phyloP scores from a whole-genome alignment of 192 early-diverging fungal genomes.

The Entophlyctis helioformis region DNA sequence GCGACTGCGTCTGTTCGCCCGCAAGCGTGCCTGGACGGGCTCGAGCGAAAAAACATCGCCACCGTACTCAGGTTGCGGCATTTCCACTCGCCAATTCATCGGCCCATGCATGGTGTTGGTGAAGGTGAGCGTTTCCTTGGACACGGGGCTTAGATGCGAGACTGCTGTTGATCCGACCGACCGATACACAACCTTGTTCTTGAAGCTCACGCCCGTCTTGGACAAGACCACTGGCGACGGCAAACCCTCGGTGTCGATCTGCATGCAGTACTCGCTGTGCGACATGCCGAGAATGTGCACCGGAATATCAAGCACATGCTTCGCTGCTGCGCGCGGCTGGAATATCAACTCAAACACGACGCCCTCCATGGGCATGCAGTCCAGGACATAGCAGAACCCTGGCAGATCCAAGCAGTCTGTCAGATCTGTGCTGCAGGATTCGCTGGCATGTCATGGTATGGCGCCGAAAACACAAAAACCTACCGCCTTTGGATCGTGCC shows the following conservation, averaged over 20 bases:
- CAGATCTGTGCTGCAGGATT: no score
- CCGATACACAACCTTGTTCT: constrained; percentile 30
- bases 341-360: constrained; percentile 10
- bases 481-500: no score
- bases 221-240: constrained; percentile 25
- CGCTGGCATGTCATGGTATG: no score
- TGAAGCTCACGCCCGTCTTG: constrained; percentile 22
- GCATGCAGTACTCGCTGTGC: background rate
- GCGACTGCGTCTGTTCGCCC: constrained; percentile 10
- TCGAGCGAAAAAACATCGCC: constrained; percentile 31
- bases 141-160: constrained; percentile 12
- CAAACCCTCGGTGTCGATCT: constrained; percentile 13
- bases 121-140: constrained; percentile 24
- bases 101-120: constrained; percentile 13
- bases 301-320: constrained; percentile 9
- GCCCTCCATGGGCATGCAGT: constrained; percentile 10
- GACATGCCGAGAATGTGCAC: constrained; percentile 15
- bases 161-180: constrained; percentile 9
- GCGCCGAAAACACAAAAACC: no score
- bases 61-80: constrained; percentile 17
- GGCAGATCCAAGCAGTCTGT: no score
- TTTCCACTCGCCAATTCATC: constrained; percentile 33
- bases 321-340: constrained; percentile 6
- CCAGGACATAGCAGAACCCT: no score
- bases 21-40: constrained; percentile 19